Conservation (phyloP, 805 yeast genomes). For the Starmera caribaea region DNA sequence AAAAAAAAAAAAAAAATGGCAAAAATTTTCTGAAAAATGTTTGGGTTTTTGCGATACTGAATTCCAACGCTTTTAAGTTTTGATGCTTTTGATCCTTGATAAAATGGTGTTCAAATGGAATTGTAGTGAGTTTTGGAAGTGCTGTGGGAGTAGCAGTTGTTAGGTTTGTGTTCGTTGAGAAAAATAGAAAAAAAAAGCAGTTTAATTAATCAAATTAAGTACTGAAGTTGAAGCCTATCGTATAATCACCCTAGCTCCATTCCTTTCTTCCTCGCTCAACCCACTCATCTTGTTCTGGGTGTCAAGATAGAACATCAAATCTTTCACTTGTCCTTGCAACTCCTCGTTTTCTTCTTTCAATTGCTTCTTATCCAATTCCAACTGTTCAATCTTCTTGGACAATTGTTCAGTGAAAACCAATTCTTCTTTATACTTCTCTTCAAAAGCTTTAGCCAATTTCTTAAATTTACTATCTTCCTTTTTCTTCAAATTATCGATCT, state of each 20-base stretch:
- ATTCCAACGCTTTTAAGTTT: too few species aligned
- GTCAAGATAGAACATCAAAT: slow-evolving; percentile 73
- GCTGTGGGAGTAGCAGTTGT: too few species aligned
- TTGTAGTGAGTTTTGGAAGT: too few species aligned
- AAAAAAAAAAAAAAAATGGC: too few species aligned
- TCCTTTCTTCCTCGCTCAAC: slow-evolving; percentile 61
- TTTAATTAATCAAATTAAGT: too few species aligned
- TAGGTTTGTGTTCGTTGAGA: too few species aligned
- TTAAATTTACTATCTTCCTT: slow-evolving; percentile 11
- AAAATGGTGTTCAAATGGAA: too few species aligned
- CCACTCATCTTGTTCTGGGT: slow-evolving; percentile 62
- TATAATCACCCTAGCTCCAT: slow-evolving; percentile 32
- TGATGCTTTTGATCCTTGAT: too few species aligned
- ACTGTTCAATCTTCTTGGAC: slow-evolving; percentile 27
- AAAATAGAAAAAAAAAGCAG: too few species aligned
- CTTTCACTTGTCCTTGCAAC: slow-evolving; percentile 55
- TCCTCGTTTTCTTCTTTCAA: slow-evolving; percentile 35
- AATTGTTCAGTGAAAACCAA: slow-evolving; percentile 32
- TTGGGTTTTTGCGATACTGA: too few species aligned
- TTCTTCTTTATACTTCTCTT: slow-evolving; percentile 36
- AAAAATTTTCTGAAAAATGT: too few species aligned
- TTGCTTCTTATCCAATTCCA: slow-evolving; percentile 22
- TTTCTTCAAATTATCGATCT: background rate
- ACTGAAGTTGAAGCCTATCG: too few species aligned
- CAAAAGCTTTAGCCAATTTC: slow-evolving; percentile 18